These are phyloP conservation scores for Kodamaea fukazawae DNA, from an alignment of 805 yeast species.

Conservation along the genomic window DNA sequence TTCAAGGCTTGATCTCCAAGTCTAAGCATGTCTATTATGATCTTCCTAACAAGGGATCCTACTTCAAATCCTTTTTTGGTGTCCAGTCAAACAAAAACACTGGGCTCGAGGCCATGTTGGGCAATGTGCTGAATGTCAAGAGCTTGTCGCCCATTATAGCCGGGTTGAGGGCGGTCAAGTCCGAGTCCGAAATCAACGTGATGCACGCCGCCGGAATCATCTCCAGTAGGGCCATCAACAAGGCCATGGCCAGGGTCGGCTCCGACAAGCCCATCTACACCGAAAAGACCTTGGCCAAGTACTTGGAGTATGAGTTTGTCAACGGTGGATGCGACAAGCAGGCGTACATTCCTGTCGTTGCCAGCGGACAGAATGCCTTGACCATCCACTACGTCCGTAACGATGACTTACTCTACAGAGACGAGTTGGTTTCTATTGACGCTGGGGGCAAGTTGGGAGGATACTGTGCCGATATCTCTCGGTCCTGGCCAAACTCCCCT, in stretches of 20 bases:
- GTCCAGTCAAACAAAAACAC: background rate
- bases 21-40: constrained; percentile 59
- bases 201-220: constrained; percentile 83
- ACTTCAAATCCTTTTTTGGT: constrained; percentile 16
- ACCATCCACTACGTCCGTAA: constrained; percentile 93
- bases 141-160: constrained; percentile 45
- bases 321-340: constrained; percentile 85
- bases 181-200: constrained; percentile 68
- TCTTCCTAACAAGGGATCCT: constrained; percentile 12
- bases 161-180: constrained; percentile 64
- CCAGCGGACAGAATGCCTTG: constrained; percentile 85
- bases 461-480: constrained; percentile 90
- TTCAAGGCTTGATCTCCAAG: constrained; percentile 47
- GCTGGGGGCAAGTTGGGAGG: constrained; percentile 95
- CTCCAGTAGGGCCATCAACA: constrained; percentile 79
- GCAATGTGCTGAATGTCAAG: constrained; percentile 35
- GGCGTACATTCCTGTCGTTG: constrained; percentile 95
- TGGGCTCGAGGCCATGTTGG: constrained; percentile 15
- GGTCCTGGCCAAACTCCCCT: constrained; percentile 92
- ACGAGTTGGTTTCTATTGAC: constrained; percentile 87
- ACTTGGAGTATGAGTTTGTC: constrained; percentile 76
- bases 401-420: constrained; percentile 72
- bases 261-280: constrained; percentile 48
- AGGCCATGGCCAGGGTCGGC: constrained; percentile 65
- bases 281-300: constrained; percentile 79